Evolutionary conservation across 495 filamentous ascomycete genomes (phyloP).

Genomic region (Saxophila tyrrhenica): DNA sequence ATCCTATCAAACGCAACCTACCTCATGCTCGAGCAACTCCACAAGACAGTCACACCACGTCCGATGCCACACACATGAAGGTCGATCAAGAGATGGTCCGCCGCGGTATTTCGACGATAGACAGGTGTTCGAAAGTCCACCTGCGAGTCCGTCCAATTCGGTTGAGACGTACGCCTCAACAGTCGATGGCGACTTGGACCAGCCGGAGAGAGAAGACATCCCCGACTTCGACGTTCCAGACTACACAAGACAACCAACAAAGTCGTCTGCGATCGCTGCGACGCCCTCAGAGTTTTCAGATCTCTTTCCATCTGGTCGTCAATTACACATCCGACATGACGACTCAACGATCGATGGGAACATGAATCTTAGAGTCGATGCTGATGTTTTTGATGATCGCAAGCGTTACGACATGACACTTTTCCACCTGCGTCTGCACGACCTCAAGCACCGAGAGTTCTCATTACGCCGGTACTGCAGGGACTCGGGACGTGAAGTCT

Average conservation of each 20-base stretch:
- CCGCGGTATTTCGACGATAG: slow-evolving; percentile 31
- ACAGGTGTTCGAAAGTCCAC: slow-evolving; percentile 37
- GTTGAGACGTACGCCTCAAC: slow-evolving; percentile 74
- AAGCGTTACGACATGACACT: slow-evolving; percentile 61
- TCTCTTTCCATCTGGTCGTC: slow-evolving; percentile 74
- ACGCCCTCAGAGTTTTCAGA: slow-evolving; percentile 74
- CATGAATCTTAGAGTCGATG: slow-evolving; percentile 92
- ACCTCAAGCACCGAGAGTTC: slow-evolving; percentile 74
- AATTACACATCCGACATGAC: slow-evolving; percentile 78
- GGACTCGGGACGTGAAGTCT: slow-evolving; percentile 87
- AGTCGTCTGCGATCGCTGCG: slow-evolving; percentile 56
- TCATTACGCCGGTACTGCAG: slow-evolving; percentile 86
- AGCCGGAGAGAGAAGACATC: slow-evolving; percentile 37
- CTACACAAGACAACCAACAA: slow-evolving; percentile 47
- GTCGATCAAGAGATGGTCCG: slow-evolving; percentile 32
- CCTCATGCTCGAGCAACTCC: slow-evolving; percentile 34
- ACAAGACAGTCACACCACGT: slow-evolving; percentile 32
- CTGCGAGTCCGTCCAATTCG: slow-evolving; percentile 29
- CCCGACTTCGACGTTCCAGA: slow-evolving; percentile 50
- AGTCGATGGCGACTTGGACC: slow-evolving; percentile 49
- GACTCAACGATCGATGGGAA: slow-evolving; percentile 87
- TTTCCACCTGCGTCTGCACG: slow-evolving; percentile 94
- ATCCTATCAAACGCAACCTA: not conserved
- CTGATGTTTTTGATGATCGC: slow-evolving; percentile 50
- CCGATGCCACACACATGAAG: slow-evolving; percentile 16